These are phyloP conservation scores for Ophiostoma sp. DNA, from an alignment of 2,329 filamentous ascomycete species.

Conservation along the genomic window DNA sequence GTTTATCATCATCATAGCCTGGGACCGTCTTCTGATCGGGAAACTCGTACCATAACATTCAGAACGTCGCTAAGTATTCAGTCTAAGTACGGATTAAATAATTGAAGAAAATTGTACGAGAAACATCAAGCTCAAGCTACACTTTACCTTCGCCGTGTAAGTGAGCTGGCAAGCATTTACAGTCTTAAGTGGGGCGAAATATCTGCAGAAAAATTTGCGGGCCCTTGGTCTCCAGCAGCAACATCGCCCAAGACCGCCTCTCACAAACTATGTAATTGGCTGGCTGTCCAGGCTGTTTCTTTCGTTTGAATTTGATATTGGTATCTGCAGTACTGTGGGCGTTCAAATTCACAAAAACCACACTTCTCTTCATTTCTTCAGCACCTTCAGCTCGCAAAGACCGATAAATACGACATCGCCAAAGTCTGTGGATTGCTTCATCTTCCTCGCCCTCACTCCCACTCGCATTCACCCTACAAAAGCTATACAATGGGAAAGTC, in stretches of 20 bases:
- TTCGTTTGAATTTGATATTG: background rate
- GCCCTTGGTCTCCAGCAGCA: slow-evolving; percentile 11
- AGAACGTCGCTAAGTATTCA: too few relatives aligned
- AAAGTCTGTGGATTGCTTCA: background rate
- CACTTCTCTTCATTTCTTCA: background rate
- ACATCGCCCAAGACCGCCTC: background rate
- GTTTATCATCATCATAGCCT: too few relatives aligned
- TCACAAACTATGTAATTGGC: background rate
- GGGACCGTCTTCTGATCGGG: too few relatives aligned
- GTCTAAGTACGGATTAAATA: too few relatives aligned
- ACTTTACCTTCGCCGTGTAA: background rate
- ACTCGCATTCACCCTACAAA: background rate
- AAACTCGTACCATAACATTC: too few relatives aligned
- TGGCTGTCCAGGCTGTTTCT: background rate
- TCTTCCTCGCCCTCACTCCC: background rate
- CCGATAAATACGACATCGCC: background rate
- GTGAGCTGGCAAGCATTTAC: background rate
- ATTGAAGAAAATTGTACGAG: background rate
- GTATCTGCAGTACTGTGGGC: background rate
- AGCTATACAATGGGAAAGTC: slow-evolving; percentile 12
- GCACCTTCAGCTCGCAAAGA: background rate
- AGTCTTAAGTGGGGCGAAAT: slow-evolving; percentile 9
- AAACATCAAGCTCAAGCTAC: background rate
- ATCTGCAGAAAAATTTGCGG: slow-evolving; percentile 14
- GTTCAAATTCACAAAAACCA: background rate